Evolutionary conservation across 2,329 filamentous ascomycete genomes (phyloP).

Genomic region (Ophiocordyceps camponoti-floridani): DNA sequence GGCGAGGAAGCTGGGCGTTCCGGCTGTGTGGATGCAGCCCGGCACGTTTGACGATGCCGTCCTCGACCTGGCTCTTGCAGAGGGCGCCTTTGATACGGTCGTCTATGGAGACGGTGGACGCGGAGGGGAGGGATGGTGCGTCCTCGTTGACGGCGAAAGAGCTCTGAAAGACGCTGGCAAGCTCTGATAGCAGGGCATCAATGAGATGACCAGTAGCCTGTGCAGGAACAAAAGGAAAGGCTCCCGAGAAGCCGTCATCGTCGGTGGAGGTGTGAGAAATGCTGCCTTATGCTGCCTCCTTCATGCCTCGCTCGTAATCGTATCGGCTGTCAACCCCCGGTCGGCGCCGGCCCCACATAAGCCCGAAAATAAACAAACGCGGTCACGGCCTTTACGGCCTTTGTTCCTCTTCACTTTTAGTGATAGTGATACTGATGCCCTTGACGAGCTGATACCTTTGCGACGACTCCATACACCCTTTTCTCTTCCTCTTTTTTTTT

Average conservation of each 20-base stretch:
- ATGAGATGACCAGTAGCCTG: no score
- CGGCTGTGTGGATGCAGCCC: slow-evolving; percentile 76
- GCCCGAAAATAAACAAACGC: slow-evolving; percentile 15
- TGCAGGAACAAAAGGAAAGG: no score
- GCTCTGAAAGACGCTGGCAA: slow-evolving; percentile 39
- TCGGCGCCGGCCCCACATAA: slow-evolving; percentile 2
- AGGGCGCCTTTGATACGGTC: slow-evolving; percentile 48
- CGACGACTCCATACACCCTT: background rate
- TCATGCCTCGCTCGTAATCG: no score
- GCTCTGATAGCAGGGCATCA: slow-evolving; percentile 12
- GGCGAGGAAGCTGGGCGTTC: slow-evolving; percentile 55
- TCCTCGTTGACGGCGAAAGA: slow-evolving; percentile 65
- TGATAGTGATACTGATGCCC: background rate
- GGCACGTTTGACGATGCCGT: slow-evolving; percentile 70
- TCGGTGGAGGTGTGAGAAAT: no score
- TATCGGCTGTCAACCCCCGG: no score
- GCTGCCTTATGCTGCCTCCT: background rate
- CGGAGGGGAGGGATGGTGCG: slow-evolving; percentile 68
- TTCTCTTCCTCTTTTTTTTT: slow-evolving; percentile 4
- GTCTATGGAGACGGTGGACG: slow-evolving; percentile 45
- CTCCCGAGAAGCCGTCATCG: no score
- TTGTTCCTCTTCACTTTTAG: background rate
- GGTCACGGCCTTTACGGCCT: slow-evolving; percentile 1
- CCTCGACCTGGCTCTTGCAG: slow-evolving; percentile 44
- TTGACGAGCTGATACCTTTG: slow-evolving; percentile 1